Evolutionary conservation across 441 rosid genomes (phyloP), one percentile per base, ranked within the genome.

Genomic region (Jatropha podagrica): DNA sequence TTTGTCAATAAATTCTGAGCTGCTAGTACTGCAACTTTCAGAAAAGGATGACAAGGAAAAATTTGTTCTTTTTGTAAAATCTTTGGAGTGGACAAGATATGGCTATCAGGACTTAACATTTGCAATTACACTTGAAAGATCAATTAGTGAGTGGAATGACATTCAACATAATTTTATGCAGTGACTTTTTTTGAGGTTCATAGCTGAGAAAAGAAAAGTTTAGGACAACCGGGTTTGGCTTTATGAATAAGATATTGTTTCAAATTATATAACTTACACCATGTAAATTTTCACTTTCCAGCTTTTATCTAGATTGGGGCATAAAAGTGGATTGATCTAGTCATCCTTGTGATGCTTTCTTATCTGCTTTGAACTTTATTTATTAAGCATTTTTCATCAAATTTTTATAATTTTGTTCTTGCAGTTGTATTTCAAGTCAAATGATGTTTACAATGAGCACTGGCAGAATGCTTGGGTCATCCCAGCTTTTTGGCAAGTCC

Each of bases 401-500:
- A 20, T 69, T 38, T 55, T 32, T 44, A 17, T 48, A 27, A 71
- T 49, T 71, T 46, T 81, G 49, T 78, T 64, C 42, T 76, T 81
- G 89, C 94, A 95, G 99, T 86, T 95, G 72, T 93, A 93, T 82
- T 93, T 92, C 90, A 95, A 95, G 87, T 85, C 95, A 23, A 89
- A 84, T 46, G 99, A 95, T 77, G 84, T 88, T 56, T 93, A 93
- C 84, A 95, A 95, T 49, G 97, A 93, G 80, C 89, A 79, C 37
- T 95, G 99, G 98, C 94, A 90, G 83, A 90, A 89, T 67, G 97
- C 97, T 17, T 95, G 99, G 98, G 81, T 93, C 81, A 88, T 95
- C 81, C 93, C 97, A 2, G 96, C 97, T 68, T 90, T 93, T 78
- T 93, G 98, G 98, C 99, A 93, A 77, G 81, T 95, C 32, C 88